Conservation (phyloP, 202 grass and related monocot genomes). For the Setaria viridis region DNA sequence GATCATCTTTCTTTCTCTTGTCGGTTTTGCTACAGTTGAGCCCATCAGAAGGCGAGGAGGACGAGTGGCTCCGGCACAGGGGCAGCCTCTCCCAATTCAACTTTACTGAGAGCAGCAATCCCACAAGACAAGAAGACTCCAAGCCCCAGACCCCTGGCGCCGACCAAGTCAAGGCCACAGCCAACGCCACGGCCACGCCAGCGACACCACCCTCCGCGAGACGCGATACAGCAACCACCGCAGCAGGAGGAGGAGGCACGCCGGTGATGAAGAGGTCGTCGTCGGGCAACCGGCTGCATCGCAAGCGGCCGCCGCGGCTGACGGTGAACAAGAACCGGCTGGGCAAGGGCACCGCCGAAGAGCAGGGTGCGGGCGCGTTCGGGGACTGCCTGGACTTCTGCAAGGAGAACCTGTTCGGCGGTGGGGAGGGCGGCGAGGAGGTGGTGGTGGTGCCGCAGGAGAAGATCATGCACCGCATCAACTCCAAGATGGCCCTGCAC, state of each 20-base stretch:
- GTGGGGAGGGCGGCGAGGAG: slow-evolving; percentile 43
- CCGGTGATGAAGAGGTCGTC: slow-evolving; percentile 57
- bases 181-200: neutral
- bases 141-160: slow-evolving; percentile 17
- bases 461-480: slow-evolving; percentile 78
- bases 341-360: slow-evolving; percentile 28
- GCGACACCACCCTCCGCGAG: slow-evolving; percentile 1
- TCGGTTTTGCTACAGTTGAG: slow-evolving; percentile 65
- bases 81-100: slow-evolving; percentile 43
- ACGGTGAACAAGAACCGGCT: slow-evolving; percentile 44
- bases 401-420: slow-evolving; percentile 62
- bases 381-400: slow-evolving; percentile 60
- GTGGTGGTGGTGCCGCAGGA: slow-evolving; percentile 59
- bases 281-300: slow-evolving; percentile 51
- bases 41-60: slow-evolving; percentile 68
- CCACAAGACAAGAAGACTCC: slow-evolving; percentile 37
- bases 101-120: slow-evolving; percentile 21
- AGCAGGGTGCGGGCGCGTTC: slow-evolving; percentile 50
- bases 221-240: neutral
- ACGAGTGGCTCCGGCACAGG: slow-evolving; percentile 42
- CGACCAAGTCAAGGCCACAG: neutral
- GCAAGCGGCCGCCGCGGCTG: slow-evolving; percentile 53
- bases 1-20: neutral
- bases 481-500: slow-evolving; percentile 73
- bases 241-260: neutral